These are phyloP conservation scores for Dothidotthia symphoricarpi DNA, from an alignment of 2,329 filamentous ascomycete genomes.

Conservation along the genomic window DNA sequence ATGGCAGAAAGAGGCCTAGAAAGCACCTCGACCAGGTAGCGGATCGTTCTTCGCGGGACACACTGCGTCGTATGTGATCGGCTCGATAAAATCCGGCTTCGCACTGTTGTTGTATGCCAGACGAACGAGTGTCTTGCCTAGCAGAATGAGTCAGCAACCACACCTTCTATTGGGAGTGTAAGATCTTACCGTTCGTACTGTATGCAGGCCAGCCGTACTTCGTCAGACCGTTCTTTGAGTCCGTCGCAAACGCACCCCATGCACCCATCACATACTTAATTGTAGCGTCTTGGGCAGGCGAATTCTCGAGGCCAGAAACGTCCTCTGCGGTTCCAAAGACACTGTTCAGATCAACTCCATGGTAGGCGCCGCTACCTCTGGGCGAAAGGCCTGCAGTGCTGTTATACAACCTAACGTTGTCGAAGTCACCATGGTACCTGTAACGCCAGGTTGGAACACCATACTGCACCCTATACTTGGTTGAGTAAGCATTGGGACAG, in stretches of 20 bases:
- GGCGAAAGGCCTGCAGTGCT: conserved; percentile 22
- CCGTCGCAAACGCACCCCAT: conserved; percentile 36
- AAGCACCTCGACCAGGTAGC: conserved; percentile 23
- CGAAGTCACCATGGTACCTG: conserved; percentile 39
- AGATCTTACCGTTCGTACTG: conserved; percentile 12
- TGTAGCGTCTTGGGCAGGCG: conserved; percentile 25
- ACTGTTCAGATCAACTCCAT: conserved; percentile 37
- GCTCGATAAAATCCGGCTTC: conserved; percentile 17
- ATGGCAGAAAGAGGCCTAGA: conserved; percentile 8
- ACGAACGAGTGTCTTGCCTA: conserved; percentile 21
- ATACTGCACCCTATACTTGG: conserved; percentile 21
- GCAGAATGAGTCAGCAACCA: neutral
- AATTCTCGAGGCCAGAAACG: conserved; percentile 23
- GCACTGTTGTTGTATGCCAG: conserved; percentile 22
- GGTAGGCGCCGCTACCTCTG: conserved; percentile 39
- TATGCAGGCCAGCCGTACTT: conserved; percentile 36
- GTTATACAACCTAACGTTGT: conserved; percentile 36
- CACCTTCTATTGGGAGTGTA: neutral
- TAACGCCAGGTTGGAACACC: conserved; percentile 40
- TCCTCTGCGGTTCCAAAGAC: conserved; percentile 36
- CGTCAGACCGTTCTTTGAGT: conserved; percentile 31
- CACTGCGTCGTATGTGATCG: conserved; percentile 18
- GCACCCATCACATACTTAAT: conserved; percentile 37
- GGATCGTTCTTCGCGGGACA: conserved; percentile 27
- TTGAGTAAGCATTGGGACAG: conserved; percentile 20